Percentiles rank a stretch among this genome's conserved stretches.
Conservation (phyloP, 1,284 basidiomycete genomes). For the Cryptococcus sp. region DNA sequence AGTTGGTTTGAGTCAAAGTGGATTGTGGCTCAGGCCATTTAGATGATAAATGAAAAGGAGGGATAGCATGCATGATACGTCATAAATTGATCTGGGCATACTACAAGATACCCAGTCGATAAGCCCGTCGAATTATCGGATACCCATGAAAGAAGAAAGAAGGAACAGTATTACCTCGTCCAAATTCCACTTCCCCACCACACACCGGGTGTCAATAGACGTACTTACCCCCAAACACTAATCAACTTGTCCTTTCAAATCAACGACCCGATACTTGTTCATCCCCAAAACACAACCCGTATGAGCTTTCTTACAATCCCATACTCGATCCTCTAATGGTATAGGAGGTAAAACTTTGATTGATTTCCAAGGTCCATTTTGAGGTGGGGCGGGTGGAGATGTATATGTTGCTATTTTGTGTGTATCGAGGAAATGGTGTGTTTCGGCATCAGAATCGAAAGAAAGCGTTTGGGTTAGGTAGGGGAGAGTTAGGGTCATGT, state of each 20-base stretch:
- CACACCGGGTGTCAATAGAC: too few relatives aligned
- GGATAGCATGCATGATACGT: too few relatives aligned
- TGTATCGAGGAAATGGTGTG: slow-evolving; percentile 65
- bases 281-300: slow-evolving; percentile 47
- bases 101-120: too few relatives aligned
- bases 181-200: too few relatives aligned
- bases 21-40: too few relatives aligned
- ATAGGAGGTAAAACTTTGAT: slow-evolving; percentile 12
- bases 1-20: too few relatives aligned
- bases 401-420: slow-evolving; percentile 69
- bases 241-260: slow-evolving; percentile 53
- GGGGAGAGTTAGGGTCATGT: slow-evolving; percentile 67
- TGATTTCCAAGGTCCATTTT: slow-evolving; percentile 23
- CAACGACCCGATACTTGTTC: slow-evolving; percentile 52
- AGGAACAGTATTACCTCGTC: too few relatives aligned
- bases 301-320: slow-evolving; percentile 53
- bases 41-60: too few relatives aligned
- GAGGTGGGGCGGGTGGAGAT: slow-evolving; percentile 18
- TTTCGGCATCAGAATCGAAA: slow-evolving; percentile 65
- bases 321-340: slow-evolving; percentile 37
- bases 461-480: slow-evolving; percentile 78
- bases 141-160: too few relatives aligned
- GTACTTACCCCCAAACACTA: slow-evolving; percentile 7
- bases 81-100: too few relatives aligned
- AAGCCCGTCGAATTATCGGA: too few relatives aligned